Evolutionary conservation across 2,329 filamentous ascomycete species (phyloP), one percentile per base, ranked within the genome.

Genomic region (Fusarium sp.): DNA sequence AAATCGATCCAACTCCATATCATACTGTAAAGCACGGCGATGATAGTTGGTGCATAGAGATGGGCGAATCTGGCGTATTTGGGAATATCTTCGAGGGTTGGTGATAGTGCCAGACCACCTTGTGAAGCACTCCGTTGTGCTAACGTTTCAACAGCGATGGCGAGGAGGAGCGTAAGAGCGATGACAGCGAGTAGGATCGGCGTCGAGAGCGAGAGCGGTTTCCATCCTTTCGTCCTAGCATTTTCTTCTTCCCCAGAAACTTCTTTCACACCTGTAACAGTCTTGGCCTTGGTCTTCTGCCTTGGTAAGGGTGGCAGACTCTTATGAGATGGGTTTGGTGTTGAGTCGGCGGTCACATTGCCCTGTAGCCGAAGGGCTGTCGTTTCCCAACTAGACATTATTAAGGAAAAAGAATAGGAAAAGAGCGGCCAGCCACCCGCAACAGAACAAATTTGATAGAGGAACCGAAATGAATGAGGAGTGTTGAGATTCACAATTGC

Each of bases 1-100:
- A 90, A 73, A 52, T 90, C 88, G 0, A 89, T 81, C 86, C 87
- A 89, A 4, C 80, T 82, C 87, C 88, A 90, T 0, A 84, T 46
- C 2, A 89, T 79, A 41, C 86, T 86, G 65, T 88, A 90, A 0
- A 86, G 9, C 0, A 90, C 83, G 0, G 87, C 83, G 0, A 89
- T 52, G 0, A 89, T 79, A 0, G 84, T 90, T 0, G 88, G 88
- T 0, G 84, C 67, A 48, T 88, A 89, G 0, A 84, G 70, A n/a
- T 86, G 88, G 0, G 75, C 57, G 7, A 86, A 81, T 0, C 68
- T 79, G 0, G 75, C 76, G 2, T 68, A 63, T 0, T 77, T 4
- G 0, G 86, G 80, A 0, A 89, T 74, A 0, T 77, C 77, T 0
- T 80, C 57, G 0, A 63, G 42, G 0, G 75, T 62, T 0, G 67